These are phyloP conservation scores for Emmonsia crescens DNA, from an alignment of 2,329 filamentous ascomycete species.

Conservation along the genomic window DNA sequence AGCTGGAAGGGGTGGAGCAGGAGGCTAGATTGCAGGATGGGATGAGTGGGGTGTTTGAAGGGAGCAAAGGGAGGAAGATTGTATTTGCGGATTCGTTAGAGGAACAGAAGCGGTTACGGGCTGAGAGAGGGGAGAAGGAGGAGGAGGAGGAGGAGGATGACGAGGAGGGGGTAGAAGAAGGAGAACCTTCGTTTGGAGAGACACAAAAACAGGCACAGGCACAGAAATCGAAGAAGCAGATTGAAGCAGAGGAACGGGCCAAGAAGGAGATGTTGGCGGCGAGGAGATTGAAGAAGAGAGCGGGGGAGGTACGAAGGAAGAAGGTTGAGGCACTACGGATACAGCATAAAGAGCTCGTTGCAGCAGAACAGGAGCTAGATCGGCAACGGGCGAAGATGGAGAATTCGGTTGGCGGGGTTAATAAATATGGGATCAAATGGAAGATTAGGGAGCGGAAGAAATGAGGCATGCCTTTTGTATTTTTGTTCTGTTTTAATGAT, in stretches of 20 bases:
- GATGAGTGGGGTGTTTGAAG: conserved; percentile 22
- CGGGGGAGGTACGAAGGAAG: conserved; percentile 37
- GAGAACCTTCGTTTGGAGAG: conserved; percentile 8
- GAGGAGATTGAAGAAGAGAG: conserved; percentile 39
- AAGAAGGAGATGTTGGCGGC: conserved; percentile 29
- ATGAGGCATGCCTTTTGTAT: conserved; percentile 20
- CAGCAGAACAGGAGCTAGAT: conserved; percentile 47
- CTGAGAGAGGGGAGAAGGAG: conserved; percentile 15
- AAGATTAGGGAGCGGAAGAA: conserved; percentile 53
- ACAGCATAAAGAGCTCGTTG: conserved; percentile 44
- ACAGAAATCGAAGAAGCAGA: conserved; percentile 35
- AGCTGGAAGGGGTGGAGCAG: conserved; percentile 41
- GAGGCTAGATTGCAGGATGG: conserved; percentile 34
- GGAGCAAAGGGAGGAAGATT: conserved; percentile 19
- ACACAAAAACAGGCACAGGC: conserved; percentile 11
- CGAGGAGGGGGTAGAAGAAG: conserved; percentile 12
- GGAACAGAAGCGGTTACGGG: conserved; percentile 22
- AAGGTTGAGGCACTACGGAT: conserved; percentile 44
- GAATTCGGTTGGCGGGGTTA: conserved; percentile 48
- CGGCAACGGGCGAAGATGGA: conserved; percentile 52
- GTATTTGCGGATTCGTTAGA: conserved; percentile 31
- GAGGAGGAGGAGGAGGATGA: conserved; percentile 19
- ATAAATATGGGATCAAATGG: conserved; percentile 54
- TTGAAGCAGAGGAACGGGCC: conserved; percentile 32
- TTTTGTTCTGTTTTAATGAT: conserved; percentile 1